These are phyloP conservation scores for Sporobolomyces roseus DNA, from an alignment of 768 basidiomycete species.

Conservation along the genomic window DNA sequence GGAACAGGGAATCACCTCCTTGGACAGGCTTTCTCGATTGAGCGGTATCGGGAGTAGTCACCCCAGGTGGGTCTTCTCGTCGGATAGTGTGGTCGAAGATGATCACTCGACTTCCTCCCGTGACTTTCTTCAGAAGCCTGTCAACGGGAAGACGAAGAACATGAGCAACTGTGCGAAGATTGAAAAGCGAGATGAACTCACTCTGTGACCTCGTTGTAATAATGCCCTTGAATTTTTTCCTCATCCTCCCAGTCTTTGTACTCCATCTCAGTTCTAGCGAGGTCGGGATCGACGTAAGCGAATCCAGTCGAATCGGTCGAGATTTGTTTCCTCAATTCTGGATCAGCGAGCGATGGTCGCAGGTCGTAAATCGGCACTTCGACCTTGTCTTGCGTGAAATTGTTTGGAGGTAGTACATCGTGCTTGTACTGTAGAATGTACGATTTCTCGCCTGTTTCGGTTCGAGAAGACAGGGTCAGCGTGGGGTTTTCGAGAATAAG, in stretches of 20 bases:
- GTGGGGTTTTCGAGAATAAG: not conserved
- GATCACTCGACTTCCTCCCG: constrained; percentile 61
- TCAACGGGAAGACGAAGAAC: no score
- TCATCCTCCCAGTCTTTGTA: constrained; percentile 56
- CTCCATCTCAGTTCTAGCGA: constrained; percentile 34
- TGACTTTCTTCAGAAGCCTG: constrained; percentile 57
- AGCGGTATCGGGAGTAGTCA: constrained; percentile 34
- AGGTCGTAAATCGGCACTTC: constrained; percentile 33
- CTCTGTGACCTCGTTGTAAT: constrained; percentile 62
- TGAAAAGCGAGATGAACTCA: not conserved
- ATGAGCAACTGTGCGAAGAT: no score
- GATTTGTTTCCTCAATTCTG: constrained; percentile 26
- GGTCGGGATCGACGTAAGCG: constrained; percentile 49
- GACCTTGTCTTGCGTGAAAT: not conserved
- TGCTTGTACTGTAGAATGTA: constrained; percentile 22
- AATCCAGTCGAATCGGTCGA: constrained; percentile 54
- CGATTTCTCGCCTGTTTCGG: constrained; percentile 12
- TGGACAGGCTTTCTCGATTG: constrained; percentile 30
- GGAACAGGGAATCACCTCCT: no score
- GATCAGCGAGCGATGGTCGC: constrained; percentile 33
- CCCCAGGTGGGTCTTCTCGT: constrained; percentile 6
- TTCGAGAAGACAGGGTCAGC: not conserved
- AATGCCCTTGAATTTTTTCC: constrained; percentile 57
- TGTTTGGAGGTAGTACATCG: constrained; percentile 24
- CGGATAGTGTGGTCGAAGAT: constrained; percentile 63